phyloP scores from a whole-genome alignment of 768 basidiomycete species.

The Termitomyces sp. region DNA sequence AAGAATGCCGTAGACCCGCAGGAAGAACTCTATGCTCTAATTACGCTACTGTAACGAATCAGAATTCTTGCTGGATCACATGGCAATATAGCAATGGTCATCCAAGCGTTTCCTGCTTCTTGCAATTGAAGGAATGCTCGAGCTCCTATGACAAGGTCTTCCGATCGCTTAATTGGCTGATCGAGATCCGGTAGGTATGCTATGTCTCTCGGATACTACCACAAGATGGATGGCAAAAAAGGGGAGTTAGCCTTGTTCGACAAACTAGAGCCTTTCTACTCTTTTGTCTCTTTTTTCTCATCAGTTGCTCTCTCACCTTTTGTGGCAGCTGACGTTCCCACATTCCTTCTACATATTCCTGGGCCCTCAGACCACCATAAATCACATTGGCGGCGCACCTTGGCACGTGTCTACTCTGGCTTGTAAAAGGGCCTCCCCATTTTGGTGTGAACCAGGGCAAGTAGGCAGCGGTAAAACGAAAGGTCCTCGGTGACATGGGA shows the following conservation, averaged over 20 bases:
- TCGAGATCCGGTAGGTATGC: conserved; percentile 3
- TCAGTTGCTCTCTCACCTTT: background rate
- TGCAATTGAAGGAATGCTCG: background rate
- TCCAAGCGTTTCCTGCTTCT: background rate
- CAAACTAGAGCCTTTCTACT: background rate
- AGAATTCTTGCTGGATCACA: background rate
- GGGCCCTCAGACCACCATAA: background rate
- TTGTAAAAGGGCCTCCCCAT: background rate
- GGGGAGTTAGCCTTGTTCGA: background rate
- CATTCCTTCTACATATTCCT: background rate
- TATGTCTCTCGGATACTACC: conserved; percentile 6
- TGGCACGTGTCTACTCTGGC: background rate
- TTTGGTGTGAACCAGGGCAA: background rate
- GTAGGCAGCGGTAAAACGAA: background rate
- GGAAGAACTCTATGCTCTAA: background rate
- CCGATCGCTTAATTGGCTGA: background rate
- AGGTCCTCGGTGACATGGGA: conserved; percentile 18
- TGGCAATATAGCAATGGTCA: background rate
- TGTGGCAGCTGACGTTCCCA: background rate
- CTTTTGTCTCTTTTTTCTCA: background rate
- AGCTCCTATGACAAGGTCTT: background rate
- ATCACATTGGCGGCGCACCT: background rate
- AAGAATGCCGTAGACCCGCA: background rate
- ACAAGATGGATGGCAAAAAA: background rate
- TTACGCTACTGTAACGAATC: too few relatives aligned